Base-by-base conservation (phyloP, 2,329 filamentous ascomycete genomes). In the Fusarium sororula region DNA sequence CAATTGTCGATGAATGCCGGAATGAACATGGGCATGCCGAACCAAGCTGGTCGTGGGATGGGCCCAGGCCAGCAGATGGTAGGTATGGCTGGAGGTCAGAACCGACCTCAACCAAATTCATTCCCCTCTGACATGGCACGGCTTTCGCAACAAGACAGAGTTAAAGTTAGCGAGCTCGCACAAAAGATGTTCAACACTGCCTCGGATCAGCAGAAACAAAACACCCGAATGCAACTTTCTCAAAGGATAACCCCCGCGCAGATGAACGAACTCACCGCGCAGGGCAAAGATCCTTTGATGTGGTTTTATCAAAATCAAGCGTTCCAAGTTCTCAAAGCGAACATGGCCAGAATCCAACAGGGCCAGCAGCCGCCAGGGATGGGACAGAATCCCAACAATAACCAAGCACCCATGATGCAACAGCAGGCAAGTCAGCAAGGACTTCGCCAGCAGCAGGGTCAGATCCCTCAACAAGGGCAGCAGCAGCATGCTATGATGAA, bases 251-350 rank as follows among this genome's bases (percentile, higher is more conserved):
- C 80, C 14, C 78, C 89, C 10, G 81, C 85, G 54, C 85, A 87
- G 54, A 75, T 84, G 9, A 75, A 86, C 13, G 85, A 87, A 30
- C 81, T 87, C 26, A 83, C 85, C 48, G 75, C 80, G 1, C 83
- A 85, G 48, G 83, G 83, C 8, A 83, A 85, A 42, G 89, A 91
- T 70, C 87, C 86, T 1, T 66, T 89, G 6, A 65, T 87, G 26
- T 81, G 86, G 64, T 87, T 83, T 66, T 90, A 85, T 50, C 86
- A 89, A 66, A 82, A 83, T 7, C 84, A 87, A 41, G 82, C 86
- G 3, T 79, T 85, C 30, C 79, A 82, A 18, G 69, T 80, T 7
- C 77, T 83, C 17, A 80, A 77, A 30, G 77, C 70, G 28, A 79
- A 75, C 60, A 80, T 78, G 78, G 80, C 70, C 37, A 74, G 78